A percentile compares a stretch with the other conserved stretches of the same genome.
phyloP scores from a whole-genome alignment of 2,329 filamentous ascomycete species.

The Ramularia collo-cygni region DNA sequence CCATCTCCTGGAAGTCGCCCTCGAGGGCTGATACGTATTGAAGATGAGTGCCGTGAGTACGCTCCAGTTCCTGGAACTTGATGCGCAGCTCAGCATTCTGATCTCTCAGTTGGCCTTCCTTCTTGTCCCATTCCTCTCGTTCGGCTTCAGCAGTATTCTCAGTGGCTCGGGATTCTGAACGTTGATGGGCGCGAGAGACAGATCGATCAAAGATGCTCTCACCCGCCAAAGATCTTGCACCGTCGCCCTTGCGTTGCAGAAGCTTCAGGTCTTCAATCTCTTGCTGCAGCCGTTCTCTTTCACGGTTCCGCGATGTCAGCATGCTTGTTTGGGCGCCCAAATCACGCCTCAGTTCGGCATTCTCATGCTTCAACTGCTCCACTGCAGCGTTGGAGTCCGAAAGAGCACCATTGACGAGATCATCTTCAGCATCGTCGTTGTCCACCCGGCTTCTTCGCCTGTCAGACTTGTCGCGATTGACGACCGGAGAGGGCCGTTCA shows the following conservation, averaged over 20 bases:
- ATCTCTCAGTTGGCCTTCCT: constrained; percentile 76
- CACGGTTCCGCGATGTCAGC: constrained; percentile 89
- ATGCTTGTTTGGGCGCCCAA: constrained; percentile 95
- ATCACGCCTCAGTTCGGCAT: constrained; percentile 83
- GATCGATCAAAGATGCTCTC: constrained; percentile 95
- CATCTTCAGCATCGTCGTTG: constrained; percentile 32
- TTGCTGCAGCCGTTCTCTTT: constrained; percentile 90
- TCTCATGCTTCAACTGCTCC: constrained; percentile 86
- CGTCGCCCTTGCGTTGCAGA: constrained; percentile 65
- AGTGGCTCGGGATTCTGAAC: constrained; percentile 69
- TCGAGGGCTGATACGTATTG: constrained; percentile 71
- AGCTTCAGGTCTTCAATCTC: constrained; percentile 97
- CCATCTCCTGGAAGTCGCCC: constrained; percentile 59
- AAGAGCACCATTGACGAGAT: constrained; percentile 33
- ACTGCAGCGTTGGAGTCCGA: constrained; percentile 63
- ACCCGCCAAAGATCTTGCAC: constrained; percentile 55
- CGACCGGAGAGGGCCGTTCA: constrained; percentile 39
- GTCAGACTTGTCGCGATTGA: constrained; percentile 33
- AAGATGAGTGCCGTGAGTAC: constrained; percentile 72
- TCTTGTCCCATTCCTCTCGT: constrained; percentile 78
- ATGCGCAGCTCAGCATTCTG: constrained; percentile 79
- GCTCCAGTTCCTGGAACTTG: constrained; percentile 80
- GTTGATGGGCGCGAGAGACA: constrained; percentile 67
- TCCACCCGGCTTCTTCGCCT: constrained; percentile 26
- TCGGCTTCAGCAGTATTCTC: constrained; percentile 68